phyloP scores from a whole-genome alignment of 805 yeast species.

The Priceomyces carsonii region DNA sequence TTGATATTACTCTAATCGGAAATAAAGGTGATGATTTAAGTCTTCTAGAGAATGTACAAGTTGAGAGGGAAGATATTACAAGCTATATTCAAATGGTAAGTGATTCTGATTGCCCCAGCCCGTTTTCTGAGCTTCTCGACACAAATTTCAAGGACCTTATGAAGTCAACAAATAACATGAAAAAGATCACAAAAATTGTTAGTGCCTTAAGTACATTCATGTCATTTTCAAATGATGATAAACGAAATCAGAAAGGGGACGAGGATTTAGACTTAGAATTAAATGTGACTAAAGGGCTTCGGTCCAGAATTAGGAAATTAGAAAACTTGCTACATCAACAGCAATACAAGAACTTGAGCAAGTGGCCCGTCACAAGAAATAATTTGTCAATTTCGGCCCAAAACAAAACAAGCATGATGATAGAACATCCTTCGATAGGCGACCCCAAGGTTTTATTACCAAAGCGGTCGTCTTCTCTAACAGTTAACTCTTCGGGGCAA shows the following conservation, averaged over 20 bases:
- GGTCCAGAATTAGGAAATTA: constrained; percentile 69
- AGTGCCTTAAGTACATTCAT: constrained; percentile 30
- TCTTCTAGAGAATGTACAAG: constrained; percentile 35
- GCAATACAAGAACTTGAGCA: constrained; percentile 55
- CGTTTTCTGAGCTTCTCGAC: constrained; percentile 40
- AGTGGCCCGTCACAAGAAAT: constrained; percentile 38
- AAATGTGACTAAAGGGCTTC: constrained; percentile 58
- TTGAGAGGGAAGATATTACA: constrained; percentile 34
- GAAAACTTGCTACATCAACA: constrained; percentile 78
- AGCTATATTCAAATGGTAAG: constrained; percentile 26
- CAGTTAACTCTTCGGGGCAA: constrained; percentile 6
- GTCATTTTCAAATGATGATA: constrained; percentile 17
- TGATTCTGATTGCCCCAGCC: constrained; percentile 22
- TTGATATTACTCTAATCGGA: constrained; percentile 37
- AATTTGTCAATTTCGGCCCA: constrained; percentile 9
- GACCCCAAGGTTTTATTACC: constrained; percentile 29
- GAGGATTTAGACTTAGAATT: constrained; percentile 34
- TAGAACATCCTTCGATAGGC: constrained; percentile 11
- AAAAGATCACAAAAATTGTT: constrained; percentile 30
- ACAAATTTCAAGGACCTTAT: constrained; percentile 48
- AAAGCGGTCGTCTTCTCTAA: constrained; percentile 10
- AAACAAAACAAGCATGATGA: constrained; percentile 16
- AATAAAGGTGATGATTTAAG: constrained; percentile 24
- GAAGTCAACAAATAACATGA: constrained; percentile 39
- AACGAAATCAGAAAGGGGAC: constrained; percentile 15